These are phyloP conservation scores for Ceratocystis huliohia DNA, from an alignment of 2,329 filamentous ascomycete species.

Conservation along the genomic window DNA sequence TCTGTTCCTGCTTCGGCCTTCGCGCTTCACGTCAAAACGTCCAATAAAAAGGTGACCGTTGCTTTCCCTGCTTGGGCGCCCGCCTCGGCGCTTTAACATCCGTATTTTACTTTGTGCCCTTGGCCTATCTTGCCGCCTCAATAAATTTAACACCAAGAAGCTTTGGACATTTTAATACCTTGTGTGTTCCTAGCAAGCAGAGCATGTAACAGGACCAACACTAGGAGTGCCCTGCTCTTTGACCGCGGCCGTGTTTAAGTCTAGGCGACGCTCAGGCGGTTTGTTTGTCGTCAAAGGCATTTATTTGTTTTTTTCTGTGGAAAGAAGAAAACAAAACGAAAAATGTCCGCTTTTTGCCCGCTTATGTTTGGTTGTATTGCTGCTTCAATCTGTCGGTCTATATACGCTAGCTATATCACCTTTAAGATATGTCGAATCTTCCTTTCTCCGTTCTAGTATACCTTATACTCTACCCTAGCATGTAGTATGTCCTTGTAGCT, in stretches of 20 bases:
- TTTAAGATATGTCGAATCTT: not conserved
- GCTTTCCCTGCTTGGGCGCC: no score
- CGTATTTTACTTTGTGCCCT: no score
- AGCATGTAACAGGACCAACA: not conserved
- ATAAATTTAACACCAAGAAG: no score
- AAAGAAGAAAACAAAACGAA: no score
- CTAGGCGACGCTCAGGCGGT: slow-evolving; percentile 1
- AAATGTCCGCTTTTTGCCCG: no score
- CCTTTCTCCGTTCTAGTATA: not conserved
- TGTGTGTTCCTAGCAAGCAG: not conserved
- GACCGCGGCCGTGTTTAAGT: not conserved
- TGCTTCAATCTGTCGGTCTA: not conserved
- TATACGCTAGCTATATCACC: not conserved
- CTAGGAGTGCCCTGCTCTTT: not conserved
- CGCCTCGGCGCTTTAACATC: no score
- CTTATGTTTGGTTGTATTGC: not conserved
- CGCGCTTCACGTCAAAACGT: no score
- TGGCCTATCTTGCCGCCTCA: no score
- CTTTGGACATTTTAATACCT: not conserved
- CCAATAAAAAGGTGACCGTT: no score
- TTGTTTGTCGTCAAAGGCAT: not conserved
- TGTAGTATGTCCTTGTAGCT: no score
- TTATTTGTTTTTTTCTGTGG: not conserved
- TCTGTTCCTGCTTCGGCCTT: no score
- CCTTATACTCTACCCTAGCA: no score